Base-by-base conservation (phyloP, 2,329 filamentous ascomycete species). In the Catunica adiposa region DNA sequence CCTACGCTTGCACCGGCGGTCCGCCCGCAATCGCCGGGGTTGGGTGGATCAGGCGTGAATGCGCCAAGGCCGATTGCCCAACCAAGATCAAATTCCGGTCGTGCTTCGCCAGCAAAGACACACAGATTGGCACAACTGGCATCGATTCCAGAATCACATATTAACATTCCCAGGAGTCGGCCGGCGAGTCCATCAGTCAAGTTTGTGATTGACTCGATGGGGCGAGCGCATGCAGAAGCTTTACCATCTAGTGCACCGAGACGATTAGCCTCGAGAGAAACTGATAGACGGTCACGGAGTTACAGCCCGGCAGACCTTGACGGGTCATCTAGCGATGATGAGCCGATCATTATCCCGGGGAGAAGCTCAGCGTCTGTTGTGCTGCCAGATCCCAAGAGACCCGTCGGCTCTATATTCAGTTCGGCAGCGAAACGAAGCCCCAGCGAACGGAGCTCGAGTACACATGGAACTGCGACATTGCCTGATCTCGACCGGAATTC, bases 271-370 rank as follows among this genome's bases (percentile, higher is more conserved):
- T 48, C 53, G 8, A 26, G 56, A 1, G 56, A 58, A 40, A 22
- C 44, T 23, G 56, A 58, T 31, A 20, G 51, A 58, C 61, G 53
- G 48, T 59, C 47, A 48, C 61, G 56, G 15, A 55, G 56, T 47
- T 60, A 34, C 50, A 55, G 25, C 26, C 53, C 29, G 59, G 57
- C 42, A 3, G 74, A 73, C 0, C 72, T 76, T 29, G 73, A 74
- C 50, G 73, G 74, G 1, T 80, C 77, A 1, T 81, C 78, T 0
- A 74, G 73, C 3, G 80, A 83, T 59, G 79, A 83, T 55, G 80
- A 83, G 56, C 78, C 77, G 11, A 82, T 83, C 59, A 73, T 82
- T 52, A 78, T 83, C 40, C 79, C 79, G 29, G 82, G 78, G 63
- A 72, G 78, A 46, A 77, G 73, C 59, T 70, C 70, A 3, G 70